Evolutionary conservation across 495 filamentous ascomycete genomes (phyloP), one percentile per base, ranked within the genome.

Genomic region (Apodospora peruviana): DNA sequence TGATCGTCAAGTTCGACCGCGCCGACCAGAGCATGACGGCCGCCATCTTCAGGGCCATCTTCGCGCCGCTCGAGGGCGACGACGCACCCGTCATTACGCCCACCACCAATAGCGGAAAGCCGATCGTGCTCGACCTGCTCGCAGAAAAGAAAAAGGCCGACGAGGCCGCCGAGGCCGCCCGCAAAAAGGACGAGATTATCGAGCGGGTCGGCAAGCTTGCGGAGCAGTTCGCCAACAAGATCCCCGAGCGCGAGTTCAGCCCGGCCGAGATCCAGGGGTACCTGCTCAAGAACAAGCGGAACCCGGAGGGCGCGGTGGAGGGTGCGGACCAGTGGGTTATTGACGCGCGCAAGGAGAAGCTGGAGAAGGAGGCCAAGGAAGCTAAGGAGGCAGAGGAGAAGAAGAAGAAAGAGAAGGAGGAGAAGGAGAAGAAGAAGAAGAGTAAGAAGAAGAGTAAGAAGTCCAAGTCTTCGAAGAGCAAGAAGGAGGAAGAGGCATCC

Each of bases 231-330:
- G 79, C 85, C 0, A 56, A 64, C 8, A 58, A 66, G 34, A 65
- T 95, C 11, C 88, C 88, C 0, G 71, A 70, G 17, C 70, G 73
- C 19, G 78, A 79, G 51, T 86, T 90, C 54, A 81, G 77, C 16
- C 85, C 87, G 0, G 87, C 87, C 10, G 87, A 90, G 69, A 79
- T 91, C 27, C 87, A 91, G 64, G 86, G 86, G 3, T 86, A 80
- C 56, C 70, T 90, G 20, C 68, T 90, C 38, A 82, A 79, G 60
- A 70, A 89, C 55, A 88, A 87, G 70, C 68, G 73, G 25, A 63
- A 75, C 45, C 83, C 86, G 17, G 75, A 83, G 48, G 64, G 45
- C 22, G 82, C 83, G 14, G 76, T 87, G 11, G 66, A 69, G 5
- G 76, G 76, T 14, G 77, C 73, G 0, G 71, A 69, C 24, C 65